Conservation (phyloP, 2,329 filamentous ascomycete genomes). For the Trichoderma sp. region DNA sequence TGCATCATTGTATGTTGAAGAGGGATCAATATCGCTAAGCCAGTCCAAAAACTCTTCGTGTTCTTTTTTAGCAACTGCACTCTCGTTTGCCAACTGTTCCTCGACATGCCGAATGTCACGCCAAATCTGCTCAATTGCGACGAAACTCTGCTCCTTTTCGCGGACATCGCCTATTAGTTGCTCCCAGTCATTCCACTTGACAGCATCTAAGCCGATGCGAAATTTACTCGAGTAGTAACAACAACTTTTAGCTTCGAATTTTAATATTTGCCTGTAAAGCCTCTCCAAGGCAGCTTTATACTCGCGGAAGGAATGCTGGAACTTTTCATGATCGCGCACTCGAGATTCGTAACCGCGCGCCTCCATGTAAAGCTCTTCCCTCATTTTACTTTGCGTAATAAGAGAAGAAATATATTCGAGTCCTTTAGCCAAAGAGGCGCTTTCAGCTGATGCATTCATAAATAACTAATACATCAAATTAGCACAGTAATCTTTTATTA, state of each 20-base stretch:
- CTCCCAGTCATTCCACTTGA: background rate
- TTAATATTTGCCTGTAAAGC: background rate
- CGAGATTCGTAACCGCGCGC: too few relatives aligned
- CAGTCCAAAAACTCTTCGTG: accelerated
- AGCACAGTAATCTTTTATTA: background rate
- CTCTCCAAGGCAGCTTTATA: background rate
- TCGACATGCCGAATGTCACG: background rate
- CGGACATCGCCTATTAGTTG: background rate
- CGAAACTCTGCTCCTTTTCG: background rate
- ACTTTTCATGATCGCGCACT: background rate
- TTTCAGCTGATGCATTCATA: background rate
- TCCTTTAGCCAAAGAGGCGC: background rate
- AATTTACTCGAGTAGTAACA: background rate
- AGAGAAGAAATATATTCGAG: background rate
- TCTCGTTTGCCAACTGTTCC: background rate
- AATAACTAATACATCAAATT: background rate
- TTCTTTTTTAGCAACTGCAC: background rate
- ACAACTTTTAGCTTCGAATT: background rate
- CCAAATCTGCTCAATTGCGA: background rate
- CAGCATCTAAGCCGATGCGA: background rate
- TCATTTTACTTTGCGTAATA: background rate
- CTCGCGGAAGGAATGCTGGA: background rate
- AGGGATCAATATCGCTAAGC: background rate
- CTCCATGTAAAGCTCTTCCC: background rate
- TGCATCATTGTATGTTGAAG: background rate